A percentile compares a stretch with the other conserved stretches of the same genome.
These are phyloP conservation scores for Vitis hybrid DNA, from an alignment of 177 flowering plant species.

Conservation along the genomic window DNA sequence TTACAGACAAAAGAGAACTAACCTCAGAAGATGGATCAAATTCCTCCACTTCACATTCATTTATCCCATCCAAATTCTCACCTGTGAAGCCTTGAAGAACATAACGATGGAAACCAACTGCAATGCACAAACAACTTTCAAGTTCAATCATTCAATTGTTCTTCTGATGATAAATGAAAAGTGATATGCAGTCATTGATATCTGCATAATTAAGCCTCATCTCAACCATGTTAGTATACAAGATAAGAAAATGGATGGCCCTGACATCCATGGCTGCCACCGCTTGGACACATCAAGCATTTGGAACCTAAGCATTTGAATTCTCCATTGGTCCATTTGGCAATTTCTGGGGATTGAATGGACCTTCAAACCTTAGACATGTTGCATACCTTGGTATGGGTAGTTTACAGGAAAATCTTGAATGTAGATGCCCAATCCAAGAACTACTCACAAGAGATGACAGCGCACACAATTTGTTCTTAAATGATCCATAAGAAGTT, in stretches of 20 bases:
- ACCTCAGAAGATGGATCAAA: conserved; percentile 97
- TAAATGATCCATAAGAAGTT: background rate
- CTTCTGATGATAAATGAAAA: background rate
- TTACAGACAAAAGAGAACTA: conserved; percentile 12
- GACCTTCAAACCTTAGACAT: too few species aligned
- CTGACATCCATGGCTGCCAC: background rate
- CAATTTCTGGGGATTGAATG: too few species aligned
- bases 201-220: background rate
- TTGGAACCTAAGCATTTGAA: background rate
- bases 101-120: conserved; percentile 89
- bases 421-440: background rate
- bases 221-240: background rate
- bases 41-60: conserved; percentile 60
- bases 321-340: too few species aligned
- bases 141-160: background rate
- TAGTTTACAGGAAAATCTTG: background rate
- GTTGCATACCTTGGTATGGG: too few species aligned
- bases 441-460: too few species aligned
- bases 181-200: background rate
- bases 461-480: background rate
- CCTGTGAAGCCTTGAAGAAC: conserved; percentile 54
- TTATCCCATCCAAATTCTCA: conserved; percentile 40
- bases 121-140: conserved; percentile 5
- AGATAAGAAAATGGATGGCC: background rate
- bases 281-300: background rate